phyloP scores from a whole-genome alignment of 768 basidiomycete species.

The Crassisporium funariophilum region DNA sequence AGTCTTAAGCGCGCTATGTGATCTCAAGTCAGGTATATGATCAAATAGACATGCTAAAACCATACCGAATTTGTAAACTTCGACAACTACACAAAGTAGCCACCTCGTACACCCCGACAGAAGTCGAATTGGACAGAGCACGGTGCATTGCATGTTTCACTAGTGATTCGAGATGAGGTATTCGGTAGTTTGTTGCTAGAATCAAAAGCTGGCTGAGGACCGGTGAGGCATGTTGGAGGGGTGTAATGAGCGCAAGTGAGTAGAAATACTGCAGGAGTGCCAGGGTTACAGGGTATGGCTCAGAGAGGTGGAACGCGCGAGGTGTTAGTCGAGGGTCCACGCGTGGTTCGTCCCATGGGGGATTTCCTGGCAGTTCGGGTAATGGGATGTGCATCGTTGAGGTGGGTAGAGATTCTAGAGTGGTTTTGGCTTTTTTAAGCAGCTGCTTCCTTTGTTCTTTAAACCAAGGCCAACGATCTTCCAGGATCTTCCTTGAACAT shows the following conservation, averaged over 20 bases:
- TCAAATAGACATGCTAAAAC: not conserved
- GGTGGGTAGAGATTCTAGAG: slow-evolving; percentile 59
- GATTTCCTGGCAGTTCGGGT: slow-evolving; percentile 59
- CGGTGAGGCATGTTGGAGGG: slow-evolving; percentile 87
- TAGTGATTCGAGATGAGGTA: slow-evolving; percentile 71
- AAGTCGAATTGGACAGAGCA: slow-evolving; percentile 78
- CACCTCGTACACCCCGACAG: slow-evolving; percentile 93
- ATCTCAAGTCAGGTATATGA: slow-evolving; percentile 9
- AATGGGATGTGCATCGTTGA: slow-evolving; percentile 64
- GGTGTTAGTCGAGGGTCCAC: slow-evolving; percentile 83
- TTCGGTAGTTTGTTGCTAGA: slow-evolving; percentile 79
- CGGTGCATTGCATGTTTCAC: slow-evolving; percentile 97
- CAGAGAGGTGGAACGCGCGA: slow-evolving; percentile 78
- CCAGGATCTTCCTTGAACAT: slow-evolving; percentile 83
- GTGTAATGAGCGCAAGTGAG: slow-evolving; percentile 81
- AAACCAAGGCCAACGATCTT: slow-evolving; percentile 97
- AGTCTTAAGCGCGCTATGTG: slow-evolving; percentile 69
- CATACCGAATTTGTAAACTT: slow-evolving; percentile 85
- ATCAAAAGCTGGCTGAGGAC: slow-evolving; percentile 87
- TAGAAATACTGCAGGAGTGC: slow-evolving; percentile 96
- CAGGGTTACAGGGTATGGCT: slow-evolving; percentile 85
- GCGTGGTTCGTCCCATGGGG: slow-evolving; percentile 49
- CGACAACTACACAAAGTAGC: slow-evolving; percentile 89
- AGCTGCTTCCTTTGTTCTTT: slow-evolving; percentile 65
- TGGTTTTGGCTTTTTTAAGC: slow-evolving; percentile 54